Conservation (phyloP, 345 rosid species). For the Sisymbrium altissimum region DNA sequence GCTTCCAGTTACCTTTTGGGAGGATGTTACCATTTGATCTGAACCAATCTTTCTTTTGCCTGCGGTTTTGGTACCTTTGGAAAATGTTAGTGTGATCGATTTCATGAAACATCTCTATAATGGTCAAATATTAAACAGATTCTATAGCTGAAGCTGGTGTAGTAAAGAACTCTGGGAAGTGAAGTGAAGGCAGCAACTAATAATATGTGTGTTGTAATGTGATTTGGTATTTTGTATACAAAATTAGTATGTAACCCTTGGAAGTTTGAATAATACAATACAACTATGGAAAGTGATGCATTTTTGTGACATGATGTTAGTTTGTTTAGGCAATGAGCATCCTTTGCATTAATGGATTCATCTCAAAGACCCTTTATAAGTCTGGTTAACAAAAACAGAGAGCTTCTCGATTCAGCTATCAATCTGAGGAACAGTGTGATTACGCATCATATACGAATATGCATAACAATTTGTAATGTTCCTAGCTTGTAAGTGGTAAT, state of each 20-base stretch:
- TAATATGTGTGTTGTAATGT: not conserved
- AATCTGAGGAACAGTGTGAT: not conserved
- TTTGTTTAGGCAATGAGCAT: no score
- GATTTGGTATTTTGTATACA: not conserved
- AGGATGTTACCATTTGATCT: constrained; percentile 35
- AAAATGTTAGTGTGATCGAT: not conserved
- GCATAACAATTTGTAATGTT: no score
- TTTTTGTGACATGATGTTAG: not conserved
- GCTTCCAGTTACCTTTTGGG: constrained; percentile 45
- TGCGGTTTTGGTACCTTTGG: not conserved
- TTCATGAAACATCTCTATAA: not conserved
- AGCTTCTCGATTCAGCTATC: not conserved
- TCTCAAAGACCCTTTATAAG: not conserved
- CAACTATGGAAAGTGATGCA: not conserved
- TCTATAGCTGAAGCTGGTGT: constrained; percentile 1
- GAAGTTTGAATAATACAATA: not conserved
- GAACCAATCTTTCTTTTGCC: not conserved
- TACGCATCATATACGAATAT: not conserved
- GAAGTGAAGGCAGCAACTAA: constrained; percentile 5
- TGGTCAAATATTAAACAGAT: not conserved
- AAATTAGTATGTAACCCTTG: not conserved
- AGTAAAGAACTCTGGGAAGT: not conserved
- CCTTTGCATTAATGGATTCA: no score
- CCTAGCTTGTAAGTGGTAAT: no score
- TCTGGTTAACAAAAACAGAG: not conserved